phyloP scores from a whole-genome alignment of 2,329 filamentous ascomycete species.

The Aspergillus sp. region DNA sequence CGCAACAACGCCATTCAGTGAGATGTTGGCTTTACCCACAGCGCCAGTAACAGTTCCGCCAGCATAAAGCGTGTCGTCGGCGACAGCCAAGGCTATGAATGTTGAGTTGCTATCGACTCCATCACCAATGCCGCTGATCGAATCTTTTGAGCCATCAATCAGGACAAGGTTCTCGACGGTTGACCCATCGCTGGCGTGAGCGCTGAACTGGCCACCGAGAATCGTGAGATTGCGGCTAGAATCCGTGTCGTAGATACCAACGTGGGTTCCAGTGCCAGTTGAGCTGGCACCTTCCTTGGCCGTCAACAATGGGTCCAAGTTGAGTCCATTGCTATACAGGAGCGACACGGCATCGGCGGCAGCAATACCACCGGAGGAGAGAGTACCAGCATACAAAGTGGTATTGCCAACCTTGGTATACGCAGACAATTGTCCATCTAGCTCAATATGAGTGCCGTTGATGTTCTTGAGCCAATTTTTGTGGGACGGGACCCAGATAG shows the following conservation, averaged over 20 bases:
- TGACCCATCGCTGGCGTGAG: constrained; percentile 59
- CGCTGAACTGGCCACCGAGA: constrained; percentile 76
- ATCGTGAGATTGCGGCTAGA: constrained; percentile 72
- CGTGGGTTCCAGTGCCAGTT: constrained; percentile 43
- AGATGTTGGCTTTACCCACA: constrained; percentile 51
- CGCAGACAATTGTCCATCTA: constrained; percentile 66
- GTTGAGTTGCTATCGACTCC: constrained; percentile 64
- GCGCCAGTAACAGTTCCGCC: constrained; percentile 70
- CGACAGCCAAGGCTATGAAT: constrained; percentile 62
- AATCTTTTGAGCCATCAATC: constrained; percentile 65
- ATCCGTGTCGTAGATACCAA: constrained; percentile 67
- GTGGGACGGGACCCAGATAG: constrained; percentile 80
- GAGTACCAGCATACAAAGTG: constrained; percentile 70
- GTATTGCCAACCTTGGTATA: constrained; percentile 52
- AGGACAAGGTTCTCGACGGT: constrained; percentile 72
- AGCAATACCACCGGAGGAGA: constrained; percentile 65
- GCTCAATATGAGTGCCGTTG: constrained; percentile 52
- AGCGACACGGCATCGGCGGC: constrained; percentile 66
- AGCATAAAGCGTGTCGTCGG: constrained; percentile 64
- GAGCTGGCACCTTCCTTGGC: constrained; percentile 35
- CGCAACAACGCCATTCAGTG: constrained; percentile 64
- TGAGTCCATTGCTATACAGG: constrained; percentile 30
- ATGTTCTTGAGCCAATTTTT: constrained; percentile 84
- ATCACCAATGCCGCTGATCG: constrained; percentile 57
- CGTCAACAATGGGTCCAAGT: constrained; percentile 39